Conservation (phyloP, 768 basidiomycete genomes). For the Auricularia sp. region DNA sequence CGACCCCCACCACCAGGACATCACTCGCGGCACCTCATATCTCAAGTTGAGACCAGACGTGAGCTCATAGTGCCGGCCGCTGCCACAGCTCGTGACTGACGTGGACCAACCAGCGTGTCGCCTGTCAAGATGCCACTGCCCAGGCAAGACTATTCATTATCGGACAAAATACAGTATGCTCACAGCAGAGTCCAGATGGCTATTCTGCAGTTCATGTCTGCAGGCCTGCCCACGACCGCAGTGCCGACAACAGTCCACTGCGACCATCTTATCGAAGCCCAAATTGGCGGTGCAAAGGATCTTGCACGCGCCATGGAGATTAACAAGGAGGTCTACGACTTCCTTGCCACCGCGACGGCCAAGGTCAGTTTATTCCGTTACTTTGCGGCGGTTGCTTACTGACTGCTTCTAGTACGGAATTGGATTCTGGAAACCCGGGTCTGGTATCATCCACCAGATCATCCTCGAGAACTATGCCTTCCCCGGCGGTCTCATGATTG, state of each 20-base stretch:
- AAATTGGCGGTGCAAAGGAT: constrained; percentile 88
- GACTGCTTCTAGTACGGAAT: constrained; percentile 67
- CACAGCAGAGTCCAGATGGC: constrained; percentile 69
- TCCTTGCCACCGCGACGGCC: constrained; percentile 92
- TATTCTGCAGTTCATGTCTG: constrained; percentile 99
- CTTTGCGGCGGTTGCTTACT: neutral
- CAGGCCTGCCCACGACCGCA: constrained; percentile 94
- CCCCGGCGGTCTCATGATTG: constrained; percentile 99
- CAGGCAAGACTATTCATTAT: constrained; percentile 38
- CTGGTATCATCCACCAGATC: constrained; percentile 98
- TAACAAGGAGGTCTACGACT: constrained; percentile 99
- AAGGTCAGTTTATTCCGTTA: constrained; percentile 40
- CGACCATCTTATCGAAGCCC: constrained; percentile 98
- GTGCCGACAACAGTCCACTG: constrained; percentile 99
- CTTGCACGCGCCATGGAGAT: constrained; percentile 81
- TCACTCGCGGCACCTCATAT: constrained; percentile 86
- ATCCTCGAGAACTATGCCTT: constrained; percentile 99
- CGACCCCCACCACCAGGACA: constrained; percentile 83
- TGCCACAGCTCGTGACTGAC: neutral
- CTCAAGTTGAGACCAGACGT: constrained; percentile 97
- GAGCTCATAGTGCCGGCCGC: constrained; percentile 23
- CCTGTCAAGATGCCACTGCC: constrained; percentile 85
- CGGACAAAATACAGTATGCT: constrained; percentile 15
- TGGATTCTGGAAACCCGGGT: constrained; percentile 98
- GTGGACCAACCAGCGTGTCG: constrained; percentile 50